phyloP scores from a whole-genome alignment of 345 rosid species.

The Corymbia maculata region DNA sequence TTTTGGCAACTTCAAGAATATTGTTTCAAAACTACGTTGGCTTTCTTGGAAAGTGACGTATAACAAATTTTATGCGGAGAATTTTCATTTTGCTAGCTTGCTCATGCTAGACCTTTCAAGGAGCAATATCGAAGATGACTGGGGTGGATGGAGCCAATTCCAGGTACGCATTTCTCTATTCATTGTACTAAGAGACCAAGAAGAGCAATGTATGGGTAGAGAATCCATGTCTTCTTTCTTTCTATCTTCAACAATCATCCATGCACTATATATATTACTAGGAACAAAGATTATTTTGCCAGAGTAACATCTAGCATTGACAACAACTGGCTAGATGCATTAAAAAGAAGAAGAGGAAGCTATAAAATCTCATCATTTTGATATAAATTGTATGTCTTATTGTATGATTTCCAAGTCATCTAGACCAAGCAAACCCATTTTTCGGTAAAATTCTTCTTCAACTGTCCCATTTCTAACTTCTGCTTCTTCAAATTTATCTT shows the following conservation, averaged over 20 bases:
- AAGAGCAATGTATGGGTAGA: too few species aligned
- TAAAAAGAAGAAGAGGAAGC: background rate
- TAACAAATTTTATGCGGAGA: background rate
- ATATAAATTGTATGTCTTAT: too few species aligned
- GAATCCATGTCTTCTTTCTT: too few species aligned
- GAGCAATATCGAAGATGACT: background rate
- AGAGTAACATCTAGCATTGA: fast-evolving
- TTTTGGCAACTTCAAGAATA: background rate
- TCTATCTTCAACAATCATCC: too few species aligned
- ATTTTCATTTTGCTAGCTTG: background rate
- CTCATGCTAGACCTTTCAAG: background rate
- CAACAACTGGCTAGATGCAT: background rate
- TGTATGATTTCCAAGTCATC: background rate
- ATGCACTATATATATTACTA: too few species aligned
- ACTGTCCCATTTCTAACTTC: too few species aligned
- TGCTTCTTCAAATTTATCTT: background rate
- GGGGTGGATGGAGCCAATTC: background rate
- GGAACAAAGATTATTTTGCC: background rate
- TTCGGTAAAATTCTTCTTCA: too few species aligned
- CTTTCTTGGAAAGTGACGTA: background rate
- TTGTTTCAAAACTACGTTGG: background rate
- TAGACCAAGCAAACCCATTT: too few species aligned
- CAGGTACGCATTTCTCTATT: background rate
- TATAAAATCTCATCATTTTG: background rate
- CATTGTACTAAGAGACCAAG: too few species aligned